Evolutionary conservation across 2,329 filamentous ascomycete species (phyloP), one percentile per base, ranked within the genome.

Genomic region (Trichophyton benhamiae): DNA sequence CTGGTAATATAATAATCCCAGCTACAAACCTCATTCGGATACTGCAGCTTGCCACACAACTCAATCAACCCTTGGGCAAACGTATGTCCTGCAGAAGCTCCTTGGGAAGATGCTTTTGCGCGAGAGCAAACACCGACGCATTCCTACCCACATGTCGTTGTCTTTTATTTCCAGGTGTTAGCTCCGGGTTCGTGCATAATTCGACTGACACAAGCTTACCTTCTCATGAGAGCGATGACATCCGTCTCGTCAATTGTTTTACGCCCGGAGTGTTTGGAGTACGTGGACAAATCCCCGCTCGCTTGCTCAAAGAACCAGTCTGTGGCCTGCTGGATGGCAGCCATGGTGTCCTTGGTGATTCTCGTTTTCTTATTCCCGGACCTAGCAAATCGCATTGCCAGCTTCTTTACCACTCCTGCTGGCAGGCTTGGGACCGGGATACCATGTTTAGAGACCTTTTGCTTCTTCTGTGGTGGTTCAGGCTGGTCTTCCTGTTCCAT

Each of bases 251-350:
- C 88, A 66, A 96, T 90, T 2, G 85, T 90, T 73, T 88, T 94
- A 36, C 91, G 83, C 36, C 87, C 87, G 3, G 87, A 90, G 72
- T 96, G 91, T 63, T 84, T 80, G 17, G 91, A 87, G 72, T 91
- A 96, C 1, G 85, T 86, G 11, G 83, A 83, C 60, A 96, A 75
- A 70, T 95, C 90, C 63, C 91, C 87, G 57, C 88, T 85, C 1
- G 88, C 78, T 72, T 96, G 91, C 74, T 95, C 89, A 71, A 96
- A 95, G 73, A 91, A 96, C 87, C 89, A 94, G 64, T 95, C 89
- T 2, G 88, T 88, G 0, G 90, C 89, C 70, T 90, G 86, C 68
- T 87, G 85, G 60, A 96, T 83, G 3, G 87, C 86, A 33, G 82
- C 81, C 42, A 95, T 76, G 1, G 88, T 86, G 59, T 94, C 88